phyloP scores from a whole-genome alignment of 805 yeast genomes.

The Wickerhamiella azymoides region DNA sequence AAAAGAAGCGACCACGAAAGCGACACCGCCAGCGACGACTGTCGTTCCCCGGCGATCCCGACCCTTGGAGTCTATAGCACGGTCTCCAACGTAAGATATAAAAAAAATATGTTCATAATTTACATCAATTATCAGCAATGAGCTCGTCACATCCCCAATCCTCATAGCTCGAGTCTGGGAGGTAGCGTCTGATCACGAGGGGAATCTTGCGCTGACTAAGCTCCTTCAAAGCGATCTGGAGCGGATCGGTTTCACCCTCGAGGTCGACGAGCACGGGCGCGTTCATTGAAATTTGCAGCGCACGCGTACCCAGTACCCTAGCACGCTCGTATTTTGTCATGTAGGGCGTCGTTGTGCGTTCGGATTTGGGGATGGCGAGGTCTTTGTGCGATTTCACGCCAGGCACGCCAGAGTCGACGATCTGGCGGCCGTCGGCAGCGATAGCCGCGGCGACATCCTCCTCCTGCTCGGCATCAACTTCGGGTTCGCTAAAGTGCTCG shows the following conservation, averaged over 20 bases:
- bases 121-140: constrained; percentile 57
- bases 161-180: constrained; percentile 94
- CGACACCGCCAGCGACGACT: too few species aligned
- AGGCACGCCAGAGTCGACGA: constrained; percentile 49
- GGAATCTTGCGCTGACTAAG: constrained; percentile 90
- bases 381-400: constrained; percentile 57
- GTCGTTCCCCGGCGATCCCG: too few species aligned
- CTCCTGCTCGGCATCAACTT: constrained; percentile 33
- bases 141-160: constrained; percentile 99
- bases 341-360: constrained; percentile 91
- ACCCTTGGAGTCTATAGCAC: too few species aligned
- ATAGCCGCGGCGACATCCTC: constrained; percentile 33
- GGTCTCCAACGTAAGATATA: too few species aligned
- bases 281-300: constrained; percentile 92
- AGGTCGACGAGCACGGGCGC: constrained; percentile 97
- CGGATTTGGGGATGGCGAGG: constrained; percentile 76
- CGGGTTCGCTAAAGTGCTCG: constrained; percentile 69
- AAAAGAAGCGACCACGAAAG: too few species aligned
- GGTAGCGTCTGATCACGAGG: constrained; percentile 82
- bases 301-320: constrained; percentile 92
- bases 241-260: constrained; percentile 98
- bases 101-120: not conserved
- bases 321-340: constrained; percentile 99
- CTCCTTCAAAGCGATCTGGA: constrained; percentile 96
- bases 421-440: constrained; percentile 58